These are phyloP conservation scores for Aspergillus bridgeri DNA, from an alignment of 495 filamentous ascomycete genomes.

Conservation along the genomic window DNA sequence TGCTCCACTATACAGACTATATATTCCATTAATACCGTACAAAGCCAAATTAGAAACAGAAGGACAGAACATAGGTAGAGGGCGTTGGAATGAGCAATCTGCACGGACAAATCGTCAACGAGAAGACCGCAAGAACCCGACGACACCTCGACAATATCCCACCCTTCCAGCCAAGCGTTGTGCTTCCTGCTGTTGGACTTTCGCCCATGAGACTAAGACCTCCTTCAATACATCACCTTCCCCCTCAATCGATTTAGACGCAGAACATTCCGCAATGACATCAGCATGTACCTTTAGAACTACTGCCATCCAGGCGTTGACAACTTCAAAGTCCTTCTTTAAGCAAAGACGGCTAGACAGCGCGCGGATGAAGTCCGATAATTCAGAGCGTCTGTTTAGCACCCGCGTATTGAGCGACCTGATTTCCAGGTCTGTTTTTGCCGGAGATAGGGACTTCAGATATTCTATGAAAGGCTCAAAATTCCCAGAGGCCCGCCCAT, in stretches of 20 bases:
- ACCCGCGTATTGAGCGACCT: constrained; percentile 62
- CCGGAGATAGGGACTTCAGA: constrained; percentile 73
- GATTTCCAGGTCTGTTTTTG: constrained; percentile 83
- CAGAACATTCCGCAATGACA: constrained; percentile 44
- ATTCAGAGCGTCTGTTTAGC: constrained; percentile 48
- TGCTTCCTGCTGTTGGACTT: constrained; percentile 62
- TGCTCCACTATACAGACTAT: not conserved
- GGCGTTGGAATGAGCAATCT: not conserved
- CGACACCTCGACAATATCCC: constrained; percentile 82
- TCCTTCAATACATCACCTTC: constrained; percentile 38
- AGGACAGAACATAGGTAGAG: not conserved
- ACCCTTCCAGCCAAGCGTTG: constrained; percentile 70
- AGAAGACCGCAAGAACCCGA: constrained; percentile 77
- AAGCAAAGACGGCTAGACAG: constrained; percentile 63
- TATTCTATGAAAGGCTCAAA: constrained; percentile 61
- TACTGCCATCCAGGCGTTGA: constrained; percentile 94
- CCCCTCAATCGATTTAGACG: constrained; percentile 35
- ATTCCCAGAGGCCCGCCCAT: constrained; percentile 41
- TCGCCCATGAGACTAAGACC: constrained; percentile 61
- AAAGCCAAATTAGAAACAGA: not conserved
- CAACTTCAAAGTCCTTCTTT: constrained; percentile 82
- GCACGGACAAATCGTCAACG: constrained; percentile 18
- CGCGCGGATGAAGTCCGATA: constrained; percentile 68
- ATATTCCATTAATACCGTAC: not conserved
- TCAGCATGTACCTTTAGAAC: constrained; percentile 77